Conservation (phyloP, 495 filamentous ascomycete genomes). For the Cetradonia linearis region DNA sequence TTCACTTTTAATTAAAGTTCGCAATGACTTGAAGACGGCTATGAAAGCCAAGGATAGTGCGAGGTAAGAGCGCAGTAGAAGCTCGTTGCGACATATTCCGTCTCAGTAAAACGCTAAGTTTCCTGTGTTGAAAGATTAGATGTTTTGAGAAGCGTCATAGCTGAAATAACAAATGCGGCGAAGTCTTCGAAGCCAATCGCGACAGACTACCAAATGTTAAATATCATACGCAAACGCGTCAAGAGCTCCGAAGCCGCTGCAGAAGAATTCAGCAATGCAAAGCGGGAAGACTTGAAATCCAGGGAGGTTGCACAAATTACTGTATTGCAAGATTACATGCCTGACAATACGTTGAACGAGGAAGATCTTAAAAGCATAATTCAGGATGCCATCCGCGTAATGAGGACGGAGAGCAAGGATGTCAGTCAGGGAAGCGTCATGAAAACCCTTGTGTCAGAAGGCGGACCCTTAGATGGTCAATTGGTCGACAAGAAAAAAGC, state of each 20-base stretch:
- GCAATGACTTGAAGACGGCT: constrained; percentile 49
- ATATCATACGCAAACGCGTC: constrained; percentile 46
- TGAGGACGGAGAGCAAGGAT: constrained; percentile 37
- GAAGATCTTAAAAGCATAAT: constrained; percentile 43
- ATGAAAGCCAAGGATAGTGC: constrained; percentile 51
- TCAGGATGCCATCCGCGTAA: constrained; percentile 32
- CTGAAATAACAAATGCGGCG: constrained; percentile 52
- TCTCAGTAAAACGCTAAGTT: constrained; percentile 8
- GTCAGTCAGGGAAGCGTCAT: constrained; percentile 38
- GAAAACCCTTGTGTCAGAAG: constrained; percentile 38
- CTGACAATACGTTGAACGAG: constrained; percentile 40
- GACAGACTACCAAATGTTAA: constrained; percentile 49
- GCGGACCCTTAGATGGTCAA: constrained; percentile 43
- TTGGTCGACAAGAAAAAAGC: constrained; percentile 43
- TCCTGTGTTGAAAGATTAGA: constrained; percentile 32
- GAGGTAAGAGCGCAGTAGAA: constrained; percentile 29
- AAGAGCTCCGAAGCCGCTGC: constrained; percentile 40
- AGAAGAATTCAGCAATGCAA: constrained; percentile 41
- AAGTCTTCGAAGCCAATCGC: constrained; percentile 49
- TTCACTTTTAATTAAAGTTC: constrained; percentile 42
- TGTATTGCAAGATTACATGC: constrained; percentile 48
- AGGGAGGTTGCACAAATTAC: constrained; percentile 46
- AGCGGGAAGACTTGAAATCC: constrained; percentile 45
- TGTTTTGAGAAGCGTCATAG: constrained; percentile 50
- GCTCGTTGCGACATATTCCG: neutral